phyloP scores from a whole-genome alignment of 2,329 filamentous ascomycete species.

The Cladosporium colombiae region DNA sequence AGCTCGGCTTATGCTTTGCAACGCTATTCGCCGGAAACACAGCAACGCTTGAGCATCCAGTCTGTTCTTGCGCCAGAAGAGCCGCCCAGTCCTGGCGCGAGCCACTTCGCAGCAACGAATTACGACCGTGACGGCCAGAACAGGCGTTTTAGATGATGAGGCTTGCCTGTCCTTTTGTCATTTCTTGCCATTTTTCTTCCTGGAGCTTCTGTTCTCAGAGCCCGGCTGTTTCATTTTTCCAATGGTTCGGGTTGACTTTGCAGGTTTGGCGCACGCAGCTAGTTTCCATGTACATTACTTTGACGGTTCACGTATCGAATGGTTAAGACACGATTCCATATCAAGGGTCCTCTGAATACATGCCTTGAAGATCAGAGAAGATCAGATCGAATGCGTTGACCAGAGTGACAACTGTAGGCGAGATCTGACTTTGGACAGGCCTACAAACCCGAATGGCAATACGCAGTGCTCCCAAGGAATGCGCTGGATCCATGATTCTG shows the following conservation, averaged over 20 bases:
- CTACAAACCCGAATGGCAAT: too few relatives aligned
- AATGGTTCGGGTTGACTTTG: neutral
- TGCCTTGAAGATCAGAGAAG: neutral
- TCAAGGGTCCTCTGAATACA: neutral
- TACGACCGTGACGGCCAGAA: neutral
- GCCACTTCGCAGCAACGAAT: neutral
- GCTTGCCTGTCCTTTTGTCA: neutral
- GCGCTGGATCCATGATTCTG: too few relatives aligned
- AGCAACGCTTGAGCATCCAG: slow-evolving; percentile 18
- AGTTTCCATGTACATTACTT: neutral
- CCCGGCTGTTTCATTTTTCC: neutral
- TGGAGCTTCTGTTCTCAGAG: neutral
- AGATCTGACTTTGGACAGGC: too few relatives aligned
- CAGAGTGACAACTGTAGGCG: neutral
- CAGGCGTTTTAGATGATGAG: neutral
- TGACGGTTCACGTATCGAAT: neutral
- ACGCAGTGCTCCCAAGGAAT: too few relatives aligned
- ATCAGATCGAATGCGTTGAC: neutral
- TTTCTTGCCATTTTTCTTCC: neutral
- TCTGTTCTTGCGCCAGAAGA: slow-evolving; percentile 23
- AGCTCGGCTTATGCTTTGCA: neutral
- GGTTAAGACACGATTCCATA: neutral
- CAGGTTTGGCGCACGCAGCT: neutral
- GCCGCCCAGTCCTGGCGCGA: neutral
- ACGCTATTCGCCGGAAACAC: slow-evolving; percentile 15